Percentiles rank a stretch among this genome's conserved stretches.
These are phyloP conservation scores for Malassezia furfur DNA, from an alignment of 1,284 basidiomycete genomes.

Conservation along the genomic window DNA sequence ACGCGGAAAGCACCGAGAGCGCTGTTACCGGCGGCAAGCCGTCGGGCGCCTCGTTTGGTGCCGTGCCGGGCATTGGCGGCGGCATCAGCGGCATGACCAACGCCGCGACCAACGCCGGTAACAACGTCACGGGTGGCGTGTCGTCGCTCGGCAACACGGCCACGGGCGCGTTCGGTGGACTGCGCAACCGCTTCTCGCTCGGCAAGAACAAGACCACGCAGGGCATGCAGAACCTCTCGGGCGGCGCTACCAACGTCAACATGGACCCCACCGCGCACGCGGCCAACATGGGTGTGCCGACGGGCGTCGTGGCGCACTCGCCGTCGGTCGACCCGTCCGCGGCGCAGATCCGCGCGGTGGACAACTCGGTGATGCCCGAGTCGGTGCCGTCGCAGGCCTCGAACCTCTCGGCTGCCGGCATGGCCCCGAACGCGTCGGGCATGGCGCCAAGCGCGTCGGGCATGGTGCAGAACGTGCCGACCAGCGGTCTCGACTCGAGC, in stretches of 20 bases:
- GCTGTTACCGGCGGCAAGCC: constrained; percentile 49
- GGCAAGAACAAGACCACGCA: constrained; percentile 1
- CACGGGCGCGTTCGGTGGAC: constrained; percentile 14
- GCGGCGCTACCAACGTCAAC: constrained; percentile 7
- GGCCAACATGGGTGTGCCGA: background rate
- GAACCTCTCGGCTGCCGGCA: background rate
- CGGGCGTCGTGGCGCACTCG: constrained; percentile 1
- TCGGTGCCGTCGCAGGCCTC: background rate
- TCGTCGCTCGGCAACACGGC: background rate
- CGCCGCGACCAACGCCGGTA: constrained; percentile 56
- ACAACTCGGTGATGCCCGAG: constrained; percentile 3
- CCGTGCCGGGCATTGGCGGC: constrained; percentile 54
- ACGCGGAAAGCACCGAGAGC: constrained; percentile 77
- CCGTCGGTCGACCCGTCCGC: background rate
- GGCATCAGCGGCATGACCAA: constrained; percentile 55
- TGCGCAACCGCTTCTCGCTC: constrained; percentile 17
- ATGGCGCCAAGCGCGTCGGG: background rate
- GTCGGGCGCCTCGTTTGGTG: background rate
- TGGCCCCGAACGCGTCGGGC: background rate
- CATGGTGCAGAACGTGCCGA: background rate
- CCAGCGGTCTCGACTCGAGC: background rate
- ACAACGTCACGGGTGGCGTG: constrained; percentile 49
- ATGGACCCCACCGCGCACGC: background rate
- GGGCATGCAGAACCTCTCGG: constrained; percentile 1
- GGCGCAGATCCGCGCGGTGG: background rate